These are phyloP conservation scores for Agrostemma githago DNA, from an alignment of 148 eudicot genomes.

Conservation along the genomic window DNA sequence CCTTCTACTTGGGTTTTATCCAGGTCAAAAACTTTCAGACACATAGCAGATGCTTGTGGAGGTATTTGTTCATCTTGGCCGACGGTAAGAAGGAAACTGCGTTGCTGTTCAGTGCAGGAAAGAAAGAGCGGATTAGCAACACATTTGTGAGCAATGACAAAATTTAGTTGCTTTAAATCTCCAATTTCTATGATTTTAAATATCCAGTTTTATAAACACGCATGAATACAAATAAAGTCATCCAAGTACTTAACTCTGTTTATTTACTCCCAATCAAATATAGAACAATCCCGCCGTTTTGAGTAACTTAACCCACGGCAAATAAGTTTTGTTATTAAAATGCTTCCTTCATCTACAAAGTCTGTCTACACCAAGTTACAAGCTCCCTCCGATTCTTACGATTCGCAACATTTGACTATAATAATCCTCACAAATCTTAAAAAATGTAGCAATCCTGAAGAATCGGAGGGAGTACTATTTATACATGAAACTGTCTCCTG, in stretches of 20 bases:
- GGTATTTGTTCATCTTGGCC: conserved; percentile 92
- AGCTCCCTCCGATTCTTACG: no score
- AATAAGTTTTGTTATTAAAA: not conserved
- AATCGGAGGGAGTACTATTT: not conserved
- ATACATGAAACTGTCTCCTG: not conserved
- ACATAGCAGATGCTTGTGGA: conserved; percentile 55
- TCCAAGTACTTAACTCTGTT: not conserved
- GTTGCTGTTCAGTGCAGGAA: conserved; percentile 51
- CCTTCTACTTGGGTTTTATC: conserved; percentile 75
- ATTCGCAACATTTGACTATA: no score
- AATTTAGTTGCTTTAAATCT: not conserved
- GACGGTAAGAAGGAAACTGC: conserved; percentile 77
- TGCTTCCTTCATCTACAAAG: not conserved
- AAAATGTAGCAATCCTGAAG: no score
- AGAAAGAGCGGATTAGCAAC: conserved; percentile 13
- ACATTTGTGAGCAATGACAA: conserved; percentile 2
- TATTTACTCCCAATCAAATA: not conserved
- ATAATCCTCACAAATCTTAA: no score
- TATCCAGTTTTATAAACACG: not conserved
- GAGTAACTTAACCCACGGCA: not conserved
- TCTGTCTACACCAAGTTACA: not conserved
- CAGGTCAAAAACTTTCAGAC: conserved; percentile 89
- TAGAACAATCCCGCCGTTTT: not conserved
- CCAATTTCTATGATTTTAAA: not conserved
- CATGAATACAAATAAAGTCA: not conserved